These are phyloP conservation scores for Aspergillus bertholletiae DNA, from an alignment of 495 filamentous ascomycete genomes.

Conservation along the genomic window DNA sequence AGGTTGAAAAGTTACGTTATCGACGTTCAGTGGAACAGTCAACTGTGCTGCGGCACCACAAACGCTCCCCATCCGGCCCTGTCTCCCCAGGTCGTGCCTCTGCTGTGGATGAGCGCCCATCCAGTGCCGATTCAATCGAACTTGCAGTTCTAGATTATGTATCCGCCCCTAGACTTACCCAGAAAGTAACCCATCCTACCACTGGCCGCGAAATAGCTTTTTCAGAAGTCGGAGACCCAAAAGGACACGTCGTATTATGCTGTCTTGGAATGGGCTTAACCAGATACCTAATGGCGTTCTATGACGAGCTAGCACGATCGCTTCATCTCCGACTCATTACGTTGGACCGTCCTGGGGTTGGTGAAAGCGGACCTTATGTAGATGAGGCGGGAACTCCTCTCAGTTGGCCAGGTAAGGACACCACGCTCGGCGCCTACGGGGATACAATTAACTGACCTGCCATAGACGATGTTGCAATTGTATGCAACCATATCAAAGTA, in stretches of 20 bases:
- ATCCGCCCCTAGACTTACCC: constrained; percentile 76
- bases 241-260: constrained; percentile 89
- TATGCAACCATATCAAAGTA: constrained; percentile 89
- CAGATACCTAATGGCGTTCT: constrained; percentile 93
- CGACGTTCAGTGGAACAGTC: constrained; percentile 35
- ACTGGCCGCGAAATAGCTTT: constrained; percentile 89
- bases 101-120: constrained; percentile 52
- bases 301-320: constrained; percentile 89
- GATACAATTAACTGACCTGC: constrained; percentile 11
- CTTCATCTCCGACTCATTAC: constrained; percentile 90
- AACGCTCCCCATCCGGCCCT: constrained; percentile 37
- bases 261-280: constrained; percentile 98
- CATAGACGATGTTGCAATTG: constrained; percentile 88
- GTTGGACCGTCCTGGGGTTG: constrained; percentile 89
- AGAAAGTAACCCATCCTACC: constrained; percentile 79
- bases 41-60: constrained; percentile 37
- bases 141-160: constrained; percentile 84
- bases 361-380: constrained; percentile 80
- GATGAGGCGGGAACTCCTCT: constrained; percentile 82
- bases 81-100: constrained; percentile 27
- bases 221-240: constrained; percentile 92
- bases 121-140: constrained; percentile 82
- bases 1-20: constrained; percentile 30
- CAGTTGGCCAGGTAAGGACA: constrained; percentile 80
- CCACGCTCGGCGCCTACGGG: not conserved